Evolutionary conservation across 2,329 filamentous ascomycete species (phyloP).

Genomic region (Penicillium sp.): DNA sequence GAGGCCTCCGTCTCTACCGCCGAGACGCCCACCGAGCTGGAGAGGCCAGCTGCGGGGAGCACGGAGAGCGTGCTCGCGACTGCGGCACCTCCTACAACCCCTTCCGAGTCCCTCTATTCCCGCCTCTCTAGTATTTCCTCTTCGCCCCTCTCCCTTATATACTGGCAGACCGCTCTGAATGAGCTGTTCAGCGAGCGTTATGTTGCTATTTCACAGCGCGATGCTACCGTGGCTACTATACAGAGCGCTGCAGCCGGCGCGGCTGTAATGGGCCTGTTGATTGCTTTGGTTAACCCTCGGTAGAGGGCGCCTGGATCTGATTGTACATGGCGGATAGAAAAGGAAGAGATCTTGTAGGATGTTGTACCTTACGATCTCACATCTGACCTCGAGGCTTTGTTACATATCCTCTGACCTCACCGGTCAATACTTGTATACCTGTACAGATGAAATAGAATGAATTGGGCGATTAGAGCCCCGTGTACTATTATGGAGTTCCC

Average conservation of each 20-base stretch:
- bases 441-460: conserved; percentile 23
- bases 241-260: conserved; percentile 72
- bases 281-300: conserved; percentile 56
- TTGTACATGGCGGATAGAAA: conserved; percentile 12
- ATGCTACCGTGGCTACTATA: conserved; percentile 70
- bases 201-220: conserved; percentile 68
- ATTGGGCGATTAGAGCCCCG: conserved; percentile 8
- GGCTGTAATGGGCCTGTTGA: conserved; percentile 57
- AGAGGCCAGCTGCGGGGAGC: neutral
- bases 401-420: conserved; percentile 4
- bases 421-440: conserved; percentile 11
- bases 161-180: conserved; percentile 55
- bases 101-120: conserved; percentile 24
- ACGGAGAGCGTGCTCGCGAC: conserved; percentile 6
- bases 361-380: conserved; percentile 1
- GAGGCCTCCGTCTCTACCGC: conserved; percentile 7
- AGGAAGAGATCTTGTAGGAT: neutral
- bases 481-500: conserved; percentile 17
- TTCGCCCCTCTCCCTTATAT: conserved; percentile 37
- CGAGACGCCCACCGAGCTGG: conserved; percentile 4
- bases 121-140: conserved; percentile 28
- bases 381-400: conserved; percentile 5
- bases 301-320: conserved; percentile 24
- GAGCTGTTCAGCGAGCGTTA: conserved; percentile 70
- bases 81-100: neutral